Base-by-base conservation (phyloP, 2,329 filamentous ascomycete species). In the Fusarium buxicola region DNA sequence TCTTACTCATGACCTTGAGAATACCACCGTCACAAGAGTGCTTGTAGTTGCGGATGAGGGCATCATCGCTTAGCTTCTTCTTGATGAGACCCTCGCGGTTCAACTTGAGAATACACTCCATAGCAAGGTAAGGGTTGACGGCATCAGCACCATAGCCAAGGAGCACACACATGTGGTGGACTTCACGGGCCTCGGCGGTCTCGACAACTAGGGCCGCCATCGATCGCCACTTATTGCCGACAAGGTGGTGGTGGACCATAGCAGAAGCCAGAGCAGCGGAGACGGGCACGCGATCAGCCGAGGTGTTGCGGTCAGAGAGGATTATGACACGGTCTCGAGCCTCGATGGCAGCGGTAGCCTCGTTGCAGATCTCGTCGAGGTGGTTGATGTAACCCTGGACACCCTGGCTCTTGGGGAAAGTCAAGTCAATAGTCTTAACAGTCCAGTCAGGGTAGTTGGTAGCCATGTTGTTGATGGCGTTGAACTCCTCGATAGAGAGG, bases 1-100 rank as follows among this genome's bases (percentile, higher is more conserved):
- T 98, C 84, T 98, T 98, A 77, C 91, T 95, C 94, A 98, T 98
- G 76, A 98, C 94, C 80, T 98, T 98, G 65, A 98, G 83, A 65
- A 98, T 97, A 81, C 94, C 94, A 73, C 94, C 94, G 69, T 97
- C 94, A 71, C 92, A 94, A 62, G 94, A 97, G 77, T 96, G 92
- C 81, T 96, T 96, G 85, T 97, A 98, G 82, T 98, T 98, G 71
- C 90, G 88, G 68, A 97, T 94, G 54, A 97, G 87, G 71, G 89
- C 85, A 60, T 96, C 89, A 56, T 95, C 87, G 16, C 85, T 86
- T 38, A 97, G 82, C 77, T 95, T 91, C 85, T 96, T 97, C 77
- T 93, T 90, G 77, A 97, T 96, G 62, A 97, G 82, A 47, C 91
- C 91, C 79, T 98, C 94, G 44, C 92, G 90, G 81, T 96, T 93